Conservation (phyloP, 139 green algal genomes). For the Zygnema cylindricum region DNA sequence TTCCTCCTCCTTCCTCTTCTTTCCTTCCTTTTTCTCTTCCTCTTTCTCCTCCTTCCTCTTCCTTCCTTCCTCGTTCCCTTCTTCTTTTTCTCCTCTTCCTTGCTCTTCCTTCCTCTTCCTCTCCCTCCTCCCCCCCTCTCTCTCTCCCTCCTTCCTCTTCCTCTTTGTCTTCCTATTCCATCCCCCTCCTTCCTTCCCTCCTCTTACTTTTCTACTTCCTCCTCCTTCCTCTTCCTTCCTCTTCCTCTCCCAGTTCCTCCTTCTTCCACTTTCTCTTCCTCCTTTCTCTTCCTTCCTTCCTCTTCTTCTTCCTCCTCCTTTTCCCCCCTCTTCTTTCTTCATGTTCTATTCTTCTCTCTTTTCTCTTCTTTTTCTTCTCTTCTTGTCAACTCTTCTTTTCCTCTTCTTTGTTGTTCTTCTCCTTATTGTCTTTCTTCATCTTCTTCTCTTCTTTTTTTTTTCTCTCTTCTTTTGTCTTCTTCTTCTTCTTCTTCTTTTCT, state of each 20-base stretch:
- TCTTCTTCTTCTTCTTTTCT: not conserved
- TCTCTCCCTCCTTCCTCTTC: not conserved
- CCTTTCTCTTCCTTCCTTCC: not conserved
- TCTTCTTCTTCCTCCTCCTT: not conserved
- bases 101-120: not conserved
- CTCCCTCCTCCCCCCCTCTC: not conserved
- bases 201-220: not conserved
- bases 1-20: not conserved
- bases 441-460: not conserved
- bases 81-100: not conserved
- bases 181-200: not conserved
- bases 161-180: not conserved
- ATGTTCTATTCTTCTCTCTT: not conserved
- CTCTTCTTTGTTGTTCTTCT: not conserved
- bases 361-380: not conserved
- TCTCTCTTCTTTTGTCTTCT: not conserved
- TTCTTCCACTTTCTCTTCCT: not conserved
- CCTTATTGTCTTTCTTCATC: not conserved
- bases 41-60: not conserved
- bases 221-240: not conserved
- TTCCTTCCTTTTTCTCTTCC: not conserved
- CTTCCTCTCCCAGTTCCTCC: too few relatives aligned
- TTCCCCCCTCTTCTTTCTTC: not conserved
- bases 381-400: not conserved
- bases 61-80: not conserved